Conservation (phyloP, 805 yeast genomes). For the Starmerella apis region DNA sequence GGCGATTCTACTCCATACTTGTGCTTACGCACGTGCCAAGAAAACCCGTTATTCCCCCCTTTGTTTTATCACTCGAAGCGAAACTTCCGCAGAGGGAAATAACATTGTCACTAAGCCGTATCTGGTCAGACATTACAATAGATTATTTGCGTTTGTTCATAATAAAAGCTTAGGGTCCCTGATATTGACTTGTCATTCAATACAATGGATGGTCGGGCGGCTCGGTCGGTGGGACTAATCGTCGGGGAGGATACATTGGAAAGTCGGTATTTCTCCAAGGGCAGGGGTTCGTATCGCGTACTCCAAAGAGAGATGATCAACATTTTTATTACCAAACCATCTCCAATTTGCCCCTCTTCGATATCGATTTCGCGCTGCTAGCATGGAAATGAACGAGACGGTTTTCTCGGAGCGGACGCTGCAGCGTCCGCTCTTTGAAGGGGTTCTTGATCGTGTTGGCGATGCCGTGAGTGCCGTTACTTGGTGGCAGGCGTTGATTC, state of each 20-base stretch:
- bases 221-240: background rate
- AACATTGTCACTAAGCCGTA: no score
- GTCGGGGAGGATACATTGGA: background rate
- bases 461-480: background rate
- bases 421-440: background rate
- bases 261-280: background rate
- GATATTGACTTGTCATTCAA: background rate
- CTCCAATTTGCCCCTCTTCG: background rate
- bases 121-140: background rate
- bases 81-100: background rate
- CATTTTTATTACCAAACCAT: constrained; percentile 2
- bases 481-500: constrained; percentile 15
- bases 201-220: background rate
- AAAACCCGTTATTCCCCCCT: no score
- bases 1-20: no score
- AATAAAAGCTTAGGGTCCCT: no score
- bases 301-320: background rate
- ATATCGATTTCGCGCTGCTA: background rate
- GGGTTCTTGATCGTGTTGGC: background rate
- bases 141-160: no score
- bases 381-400: constrained; percentile 8
- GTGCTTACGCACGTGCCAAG: no score
- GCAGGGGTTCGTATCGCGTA: constrained; percentile 8
- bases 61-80: background rate
- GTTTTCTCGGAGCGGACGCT: background rate